phyloP scores from a whole-genome alignment of 352 stramenopile genomes.

The Globisporangium rhizosaccharum region DNA sequence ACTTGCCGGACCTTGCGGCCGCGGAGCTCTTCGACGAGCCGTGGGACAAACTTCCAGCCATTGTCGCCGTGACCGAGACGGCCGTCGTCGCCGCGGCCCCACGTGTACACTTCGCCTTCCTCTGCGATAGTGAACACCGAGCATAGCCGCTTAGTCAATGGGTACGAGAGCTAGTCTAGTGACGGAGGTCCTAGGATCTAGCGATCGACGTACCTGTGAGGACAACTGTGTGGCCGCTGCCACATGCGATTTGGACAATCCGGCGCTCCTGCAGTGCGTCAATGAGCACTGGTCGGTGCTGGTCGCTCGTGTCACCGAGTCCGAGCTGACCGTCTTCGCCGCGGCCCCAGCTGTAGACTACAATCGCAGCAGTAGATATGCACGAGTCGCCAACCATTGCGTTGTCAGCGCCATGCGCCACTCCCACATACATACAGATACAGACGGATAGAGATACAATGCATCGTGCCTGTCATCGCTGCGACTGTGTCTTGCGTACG shows the following conservation, averaged over 20 bases:
- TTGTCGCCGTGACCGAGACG: conserved; percentile 91
- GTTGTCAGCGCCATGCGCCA: not conserved
- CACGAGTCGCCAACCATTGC: not conserved
- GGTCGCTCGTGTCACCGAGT: conserved; percentile 83
- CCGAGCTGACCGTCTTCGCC: conserved; percentile 85
- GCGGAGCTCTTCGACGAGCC: conserved; percentile 87
- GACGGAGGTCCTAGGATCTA: not conserved
- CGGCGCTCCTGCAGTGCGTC: conserved; percentile 77
- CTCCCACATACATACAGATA: too few species aligned
- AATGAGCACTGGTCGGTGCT: conserved; percentile 77
- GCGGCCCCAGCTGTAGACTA: conserved; percentile 87
- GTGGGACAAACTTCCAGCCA: conserved; percentile 96
- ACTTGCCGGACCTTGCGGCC: conserved; percentile 90
- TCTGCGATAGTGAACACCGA: conserved; percentile 17
- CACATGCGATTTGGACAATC: conserved; percentile 87
- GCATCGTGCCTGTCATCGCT: too few species aligned
- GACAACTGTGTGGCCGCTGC: conserved; percentile 86
- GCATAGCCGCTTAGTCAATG: not conserved
- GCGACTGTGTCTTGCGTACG: too few species aligned
- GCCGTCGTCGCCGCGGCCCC: conserved; percentile 85
- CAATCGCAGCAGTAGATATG: not conserved
- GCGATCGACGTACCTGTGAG: conserved; percentile 43
- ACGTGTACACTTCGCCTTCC: conserved; percentile 87
- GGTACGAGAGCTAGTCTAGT: not conserved
- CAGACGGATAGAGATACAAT: too few species aligned